Conservation (phyloP, 129 eudicot species). For the Pseudognaphalium luteoalbum region DNA sequence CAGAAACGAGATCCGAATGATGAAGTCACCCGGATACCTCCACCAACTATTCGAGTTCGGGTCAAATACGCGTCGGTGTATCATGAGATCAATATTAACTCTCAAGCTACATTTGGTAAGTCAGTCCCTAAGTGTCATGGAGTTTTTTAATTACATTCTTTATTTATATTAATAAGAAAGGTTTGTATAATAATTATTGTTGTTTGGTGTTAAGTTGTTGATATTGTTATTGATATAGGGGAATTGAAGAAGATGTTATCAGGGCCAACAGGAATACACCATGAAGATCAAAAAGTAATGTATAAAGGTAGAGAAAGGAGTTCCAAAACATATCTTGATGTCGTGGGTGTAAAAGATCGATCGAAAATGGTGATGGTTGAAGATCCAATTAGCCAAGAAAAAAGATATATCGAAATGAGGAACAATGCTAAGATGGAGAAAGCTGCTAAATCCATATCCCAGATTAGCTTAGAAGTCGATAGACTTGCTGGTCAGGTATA, state of each 20-base stretch:
- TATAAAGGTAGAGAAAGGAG: slow-evolving; percentile 76
- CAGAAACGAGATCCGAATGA: slow-evolving; percentile 70
- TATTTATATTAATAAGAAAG: neutral
- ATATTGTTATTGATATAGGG: slow-evolving; percentile 35
- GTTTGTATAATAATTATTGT: too few relatives aligned
- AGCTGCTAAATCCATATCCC: slow-evolving; percentile 71
- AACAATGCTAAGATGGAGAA: slow-evolving; percentile 77
- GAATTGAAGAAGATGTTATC: slow-evolving; percentile 88
- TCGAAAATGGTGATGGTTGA: slow-evolving; percentile 81
- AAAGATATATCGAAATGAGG: slow-evolving; percentile 73
- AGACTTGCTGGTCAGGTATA: slow-evolving; percentile 84
- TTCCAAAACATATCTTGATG: slow-evolving; percentile 63
- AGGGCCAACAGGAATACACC: slow-evolving; percentile 91
- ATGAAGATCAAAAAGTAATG: slow-evolving; percentile 77
- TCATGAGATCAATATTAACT: slow-evolving; percentile 74
- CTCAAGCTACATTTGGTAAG: slow-evolving; percentile 86
- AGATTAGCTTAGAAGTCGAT: slow-evolving; percentile 89
- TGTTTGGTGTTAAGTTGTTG: too few relatives aligned
- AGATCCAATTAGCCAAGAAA: slow-evolving; percentile 88
- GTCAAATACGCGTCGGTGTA: slow-evolving; percentile 35
- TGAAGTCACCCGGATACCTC: slow-evolving; percentile 52
- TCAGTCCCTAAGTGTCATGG: neutral
- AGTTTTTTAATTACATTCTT: too few relatives aligned
- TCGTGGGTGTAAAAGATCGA: slow-evolving; percentile 73
- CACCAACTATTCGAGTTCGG: slow-evolving; percentile 83